Base-by-base conservation (phyloP, 352 stramenopile species). In the Aphanomyces stellatus region DNA sequence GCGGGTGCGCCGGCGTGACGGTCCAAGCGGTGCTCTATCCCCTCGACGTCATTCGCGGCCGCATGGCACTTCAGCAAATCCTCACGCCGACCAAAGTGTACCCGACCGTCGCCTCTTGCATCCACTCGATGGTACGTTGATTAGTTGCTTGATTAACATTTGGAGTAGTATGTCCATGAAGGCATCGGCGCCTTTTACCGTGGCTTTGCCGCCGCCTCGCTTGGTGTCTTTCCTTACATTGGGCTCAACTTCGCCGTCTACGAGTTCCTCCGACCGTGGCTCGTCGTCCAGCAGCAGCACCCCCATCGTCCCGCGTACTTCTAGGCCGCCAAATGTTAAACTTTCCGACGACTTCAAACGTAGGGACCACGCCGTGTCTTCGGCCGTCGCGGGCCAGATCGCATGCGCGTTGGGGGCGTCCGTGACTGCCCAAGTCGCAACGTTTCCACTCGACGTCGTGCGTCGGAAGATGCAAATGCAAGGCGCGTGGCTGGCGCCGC, bases 161-260 rank as follows among this genome's bases (percentile, higher is more conserved):
- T 15, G 42, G 40, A 5, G 13, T 67, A 67, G 60, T 15, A 55
- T 6, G 15, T 33, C 10, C 59, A 77, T 30, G 82, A 89, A 46
- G 78, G 81, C 4, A 24, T 81, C 13, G 48, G 75, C 6, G 76
- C 79, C n/a, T 87, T 95, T 41, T 95, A 93, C 60, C 77, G 78
- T 17, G 86, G 86, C 24, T 93, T 92, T 71, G 71, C 65, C 2
- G 75, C 82, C 7, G 79, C 82, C 30, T 91, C 75, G 64, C 69
- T 93, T 42, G 86, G 86, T 4, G 79, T 89, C 8, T 90, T 89
- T 63, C 76, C 76, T 35, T 95, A 92, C 76, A 92, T 93, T 42
- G 86, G 86, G 37, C 85, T 82, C 67, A 93, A 91, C 69, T 87
- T 90, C 69, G 75, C 85, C 15, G 81, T 93, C 15, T 95, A 95